Base-by-base conservation (phyloP, 306 rosid genomes). In the Pachyrhizus erosus region DNA sequence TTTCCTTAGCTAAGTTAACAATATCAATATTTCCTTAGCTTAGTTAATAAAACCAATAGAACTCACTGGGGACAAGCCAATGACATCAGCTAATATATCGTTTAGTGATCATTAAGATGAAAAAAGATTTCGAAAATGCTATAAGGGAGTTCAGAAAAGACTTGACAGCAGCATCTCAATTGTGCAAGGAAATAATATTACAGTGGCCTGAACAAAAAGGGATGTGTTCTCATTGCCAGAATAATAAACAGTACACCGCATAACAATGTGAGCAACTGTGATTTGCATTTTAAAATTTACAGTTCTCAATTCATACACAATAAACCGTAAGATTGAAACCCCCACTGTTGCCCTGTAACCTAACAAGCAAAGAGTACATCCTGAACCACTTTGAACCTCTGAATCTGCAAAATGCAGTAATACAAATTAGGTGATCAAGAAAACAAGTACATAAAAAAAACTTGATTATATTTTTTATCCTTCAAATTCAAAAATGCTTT, bases 391-490 rank as follows among this genome's bases (percentile, higher is more conserved):
- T 87, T 66, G 80, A 74, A 87, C 80, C 82, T 81, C 88, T 82
- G 79, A 76, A 86, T 89, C 98, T 94, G 96, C 91, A 87, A 78
- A 84, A 76, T 60, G 69, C 77, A 91, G 85, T 79, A 68, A 69
- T 70, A 70, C 34, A 67, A 58, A 80, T 73, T 79, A 66, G 61
- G 77, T 72, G 76, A 81, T 83, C 70, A 71, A 78, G 70, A 73
- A 79, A 58, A 72, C 31, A 39, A 42, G 42, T 37, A 37, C 7
- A 37, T 37, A 37, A 37, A 37, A 33, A 37, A 37, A n/a, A n/a
- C n/a, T n/a, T n/a, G n/a, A n/a, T n/a, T n/a, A n/a, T n/a, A n/a
- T n/a, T n/a, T n/a, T n/a, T n/a, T n/a, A n/a, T n/a, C n/a, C n/a
- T n/a, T n/a, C n/a, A n/a, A n/a, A n/a, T n/a, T n/a, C n/a, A n/a